Base-by-base conservation (phyloP, 2,329 filamentous ascomycete genomes). In the Colletotrichum sp. region DNA sequence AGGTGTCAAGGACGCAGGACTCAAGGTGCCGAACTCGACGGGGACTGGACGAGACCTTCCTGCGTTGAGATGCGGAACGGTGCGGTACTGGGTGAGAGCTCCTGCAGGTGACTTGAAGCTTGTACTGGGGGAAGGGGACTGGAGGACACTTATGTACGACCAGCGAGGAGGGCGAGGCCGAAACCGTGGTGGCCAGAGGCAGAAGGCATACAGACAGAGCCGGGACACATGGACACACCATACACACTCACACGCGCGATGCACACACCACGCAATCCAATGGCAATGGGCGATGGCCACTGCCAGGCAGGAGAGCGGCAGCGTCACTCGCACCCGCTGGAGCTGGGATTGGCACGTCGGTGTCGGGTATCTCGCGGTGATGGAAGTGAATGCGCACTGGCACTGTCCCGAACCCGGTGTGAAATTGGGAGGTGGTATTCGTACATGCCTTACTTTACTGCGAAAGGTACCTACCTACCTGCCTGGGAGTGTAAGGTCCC, bases 111-210 rank as follows among this genome's bases (percentile, higher is more conserved):
- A 76, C 73, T 64, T 64, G 32, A 12, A 52, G 28, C 32, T 52
- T 36, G 30, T 15, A 65, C 39, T 34, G 34, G 32, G 26, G 65
- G 70, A 39, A 15, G 39, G 60, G 71, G 74, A 64, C 24, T 57
- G 65, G 24, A 59, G 44, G 70, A 65, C 74, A 76, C 74, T 76
- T 76, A 76, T 74, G 74, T 76, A 76, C 59, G 26, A 64, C 63
- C 30, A 68, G n/a, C 59, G 63, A 34, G n/a, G 60, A 48, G 28
- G 28, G 39, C 48, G 39, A 32, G 24, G 69, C 72, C 72, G 63
- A 75, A 75, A 68, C 68, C 69, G 63, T 72, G 39, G 73, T 63
- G 57, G 57, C 36, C 57, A 63, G 57, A 62, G 73, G 44, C 44
- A 52, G 44, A 52, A 52, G 67, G 57, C 44, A 52, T 52, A 52